Conservation (phyloP, 2,329 filamentous ascomycete species). For the Diaporthe longicolla region DNA sequence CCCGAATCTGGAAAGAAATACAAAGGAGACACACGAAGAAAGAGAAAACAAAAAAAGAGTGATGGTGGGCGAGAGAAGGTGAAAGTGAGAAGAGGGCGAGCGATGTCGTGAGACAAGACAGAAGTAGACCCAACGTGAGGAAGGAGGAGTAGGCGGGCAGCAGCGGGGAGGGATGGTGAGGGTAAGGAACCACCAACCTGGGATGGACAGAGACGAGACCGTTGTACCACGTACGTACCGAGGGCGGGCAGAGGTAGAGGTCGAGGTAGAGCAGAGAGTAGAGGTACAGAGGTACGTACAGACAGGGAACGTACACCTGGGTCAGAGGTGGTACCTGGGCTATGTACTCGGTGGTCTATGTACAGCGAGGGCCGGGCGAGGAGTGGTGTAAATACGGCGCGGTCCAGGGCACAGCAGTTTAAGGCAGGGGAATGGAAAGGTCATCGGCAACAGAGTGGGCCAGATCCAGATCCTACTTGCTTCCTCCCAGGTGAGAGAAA, state of each 20-base stretch:
- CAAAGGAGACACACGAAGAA: constrained; percentile 30
- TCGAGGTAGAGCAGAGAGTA: constrained; percentile 2
- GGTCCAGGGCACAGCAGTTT: not conserved
- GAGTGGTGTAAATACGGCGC: constrained; percentile 37
- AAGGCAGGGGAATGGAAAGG: constrained; percentile 2
- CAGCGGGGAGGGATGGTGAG: constrained; percentile 6
- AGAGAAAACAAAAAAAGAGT: constrained; percentile 30
- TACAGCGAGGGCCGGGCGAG: constrained; percentile 22
- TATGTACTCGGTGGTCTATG: constrained; percentile 28
- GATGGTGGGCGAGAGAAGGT: constrained; percentile 8
- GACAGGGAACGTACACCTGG: constrained; percentile 18
- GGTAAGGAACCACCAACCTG: constrained; percentile 21
- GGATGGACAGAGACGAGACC: not conserved
- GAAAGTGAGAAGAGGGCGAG: constrained; percentile 24
- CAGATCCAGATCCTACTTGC: constrained; percentile 32
- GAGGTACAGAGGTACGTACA: constrained; percentile 23
- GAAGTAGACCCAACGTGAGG: constrained; percentile 13
- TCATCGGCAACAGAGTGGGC: constrained; percentile 24
- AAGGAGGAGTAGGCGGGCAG: constrained; percentile 21
- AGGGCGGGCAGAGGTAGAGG: not conserved
- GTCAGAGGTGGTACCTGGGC: constrained; percentile 21
- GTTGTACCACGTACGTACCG: not conserved
- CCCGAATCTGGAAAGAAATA: constrained; percentile 32
- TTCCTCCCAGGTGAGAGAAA: constrained; percentile 16
- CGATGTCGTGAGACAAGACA: constrained; percentile 36